phyloP scores from a whole-genome alignment of 179 eudicot genomes.

The Carnegiea gigantea region DNA sequence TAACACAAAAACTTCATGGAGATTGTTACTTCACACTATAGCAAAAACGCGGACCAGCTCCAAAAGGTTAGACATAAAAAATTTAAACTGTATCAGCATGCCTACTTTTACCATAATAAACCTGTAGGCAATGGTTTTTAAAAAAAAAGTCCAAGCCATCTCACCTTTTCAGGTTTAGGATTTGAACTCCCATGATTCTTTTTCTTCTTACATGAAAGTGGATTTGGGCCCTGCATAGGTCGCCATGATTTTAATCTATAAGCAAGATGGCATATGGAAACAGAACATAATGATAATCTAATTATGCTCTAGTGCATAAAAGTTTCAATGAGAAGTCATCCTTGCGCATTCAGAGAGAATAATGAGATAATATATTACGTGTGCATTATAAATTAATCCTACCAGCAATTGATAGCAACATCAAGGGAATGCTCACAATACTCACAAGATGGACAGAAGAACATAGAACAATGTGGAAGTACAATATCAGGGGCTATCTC shows the following conservation, averaged over 20 bases:
- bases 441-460: not conserved
- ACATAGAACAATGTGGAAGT: not conserved
- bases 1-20: not conserved
- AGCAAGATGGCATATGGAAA: conserved; percentile 4
- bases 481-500: not conserved
- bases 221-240: conserved; percentile 84
- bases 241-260: not conserved
- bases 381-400: not conserved
- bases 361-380: not conserved
- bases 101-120: not conserved
- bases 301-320: not conserved
- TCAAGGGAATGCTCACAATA: not conserved
- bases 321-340: too few relatives aligned
- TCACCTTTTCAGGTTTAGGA: conserved; percentile 42
- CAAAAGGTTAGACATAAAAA: too few relatives aligned
- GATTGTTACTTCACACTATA: too few relatives aligned
- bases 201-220: conserved; percentile 85
- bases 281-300: not conserved
- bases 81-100: not conserved
- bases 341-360: not conserved
- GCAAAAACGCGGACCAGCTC: too few relatives aligned
- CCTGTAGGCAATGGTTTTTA: not conserved
- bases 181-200: conserved; percentile 43
- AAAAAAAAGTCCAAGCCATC: conserved; percentile 2
- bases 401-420: not conserved